Evolutionary conservation across 176 grass and related monocot species (phyloP).

Genomic region (Aegilops bicornis): DNA sequence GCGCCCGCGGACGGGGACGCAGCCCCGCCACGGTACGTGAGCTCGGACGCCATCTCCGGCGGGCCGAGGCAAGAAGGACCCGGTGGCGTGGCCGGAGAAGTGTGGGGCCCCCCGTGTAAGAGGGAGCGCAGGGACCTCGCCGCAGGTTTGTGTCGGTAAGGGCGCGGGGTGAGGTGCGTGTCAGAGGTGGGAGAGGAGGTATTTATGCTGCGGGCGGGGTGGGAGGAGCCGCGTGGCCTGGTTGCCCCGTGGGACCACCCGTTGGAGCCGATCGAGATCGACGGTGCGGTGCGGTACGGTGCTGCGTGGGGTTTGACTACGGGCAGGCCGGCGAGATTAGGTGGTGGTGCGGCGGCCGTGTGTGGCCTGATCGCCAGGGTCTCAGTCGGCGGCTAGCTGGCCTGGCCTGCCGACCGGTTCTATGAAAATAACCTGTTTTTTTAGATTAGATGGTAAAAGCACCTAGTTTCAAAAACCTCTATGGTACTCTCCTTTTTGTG

Average conservation of each 20-base stretch:
- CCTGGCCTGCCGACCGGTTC: neutral
- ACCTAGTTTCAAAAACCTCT: no score
- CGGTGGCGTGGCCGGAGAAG: neutral
- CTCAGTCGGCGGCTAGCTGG: neutral
- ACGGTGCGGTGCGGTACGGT: neutral
- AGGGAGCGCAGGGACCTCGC: neutral
- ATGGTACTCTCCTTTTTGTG: no score
- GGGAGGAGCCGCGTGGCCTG: neutral
- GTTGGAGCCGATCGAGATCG: neutral
- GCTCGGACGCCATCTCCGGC: conserved; percentile 75
- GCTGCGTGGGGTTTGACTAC: conserved; percentile 8
- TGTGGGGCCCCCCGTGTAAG: neutral
- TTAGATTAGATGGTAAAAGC: no score
- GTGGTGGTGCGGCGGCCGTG: neutral
- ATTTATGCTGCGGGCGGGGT: conserved; percentile 35
- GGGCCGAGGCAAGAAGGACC: no score
- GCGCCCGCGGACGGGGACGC: conserved; percentile 15
- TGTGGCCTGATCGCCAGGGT: neutral
- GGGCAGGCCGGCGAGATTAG: neutral
- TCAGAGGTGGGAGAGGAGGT: neutral
- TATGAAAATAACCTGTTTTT: neutral
- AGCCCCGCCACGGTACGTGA: conserved; percentile 64
- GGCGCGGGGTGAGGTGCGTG: conserved; percentile 6
- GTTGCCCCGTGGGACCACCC: neutral
- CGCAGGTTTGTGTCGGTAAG: neutral